A percentile compares a stretch with the other conserved stretches of the same genome.
phyloP scores from a whole-genome alignment of 371 early-diverging fungal genomes.

The Mortierella sp. region DNA sequence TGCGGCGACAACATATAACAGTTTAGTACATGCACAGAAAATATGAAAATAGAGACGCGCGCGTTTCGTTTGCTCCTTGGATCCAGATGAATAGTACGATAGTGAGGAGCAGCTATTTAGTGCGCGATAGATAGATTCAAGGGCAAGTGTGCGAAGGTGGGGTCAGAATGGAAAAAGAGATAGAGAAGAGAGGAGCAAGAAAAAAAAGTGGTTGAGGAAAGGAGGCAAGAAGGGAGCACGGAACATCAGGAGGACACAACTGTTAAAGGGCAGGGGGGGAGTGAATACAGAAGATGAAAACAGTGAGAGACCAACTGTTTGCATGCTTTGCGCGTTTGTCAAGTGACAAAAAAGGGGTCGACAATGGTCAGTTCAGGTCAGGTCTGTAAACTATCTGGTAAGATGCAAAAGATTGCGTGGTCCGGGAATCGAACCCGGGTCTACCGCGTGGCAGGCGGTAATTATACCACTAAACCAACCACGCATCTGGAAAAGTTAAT shows the following conservation, averaged over 20 bases:
- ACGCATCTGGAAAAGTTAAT: constrained; percentile 5
- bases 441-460: constrained; percentile 56
- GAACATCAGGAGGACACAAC: not conserved
- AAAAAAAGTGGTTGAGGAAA: not conserved
- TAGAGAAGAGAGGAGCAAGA: constrained; percentile 2
- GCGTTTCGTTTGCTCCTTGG: too few relatives aligned
- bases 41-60: too few relatives aligned
- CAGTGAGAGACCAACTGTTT: not conserved
- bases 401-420: constrained; percentile 25
- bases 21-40: too few relatives aligned
- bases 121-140: too few relatives aligned
- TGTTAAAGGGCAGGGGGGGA: not conserved
- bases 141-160: not conserved
- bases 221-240: too few relatives aligned
- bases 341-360: not conserved
- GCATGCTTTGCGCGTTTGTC: too few relatives aligned
- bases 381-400: too few relatives aligned
- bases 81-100: too few relatives aligned
- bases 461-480: constrained; percentile 44
- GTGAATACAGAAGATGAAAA: not conserved
- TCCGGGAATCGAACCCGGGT: constrained; percentile 56
- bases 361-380: too few relatives aligned
- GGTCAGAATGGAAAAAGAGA: not conserved
- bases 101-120: too few relatives aligned
- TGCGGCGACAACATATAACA: too few relatives aligned